Percentiles rank a stretch among this genome's conserved stretches.
These are phyloP conservation scores for Chaetomium sp. DNA, from an alignment of 2,329 filamentous ascomycete genomes.

Conservation along the genomic window DNA sequence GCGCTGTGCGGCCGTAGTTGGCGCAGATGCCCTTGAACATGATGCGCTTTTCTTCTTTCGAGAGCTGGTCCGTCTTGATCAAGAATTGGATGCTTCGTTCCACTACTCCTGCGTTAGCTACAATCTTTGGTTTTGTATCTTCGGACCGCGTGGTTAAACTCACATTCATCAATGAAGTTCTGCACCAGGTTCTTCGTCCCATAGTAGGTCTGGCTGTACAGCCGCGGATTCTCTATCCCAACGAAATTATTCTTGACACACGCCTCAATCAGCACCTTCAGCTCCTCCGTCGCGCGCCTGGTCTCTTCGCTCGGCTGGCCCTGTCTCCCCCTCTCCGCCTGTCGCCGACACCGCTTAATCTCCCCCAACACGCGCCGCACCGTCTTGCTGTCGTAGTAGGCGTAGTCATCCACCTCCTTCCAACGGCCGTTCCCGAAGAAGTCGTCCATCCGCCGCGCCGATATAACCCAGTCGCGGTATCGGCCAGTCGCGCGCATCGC, in stretches of 20 bases:
- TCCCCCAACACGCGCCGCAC: slow-evolving; percentile 71
- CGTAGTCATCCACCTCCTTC: slow-evolving; percentile 71
- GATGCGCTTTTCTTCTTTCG: slow-evolving; percentile 64
- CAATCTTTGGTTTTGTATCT: background rate
- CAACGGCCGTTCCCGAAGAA: slow-evolving; percentile 76
- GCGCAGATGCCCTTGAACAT: slow-evolving; percentile 84
- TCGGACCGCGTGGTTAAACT: slow-evolving; percentile 20
- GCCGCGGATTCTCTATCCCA: slow-evolving; percentile 81
- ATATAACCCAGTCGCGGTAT: slow-evolving; percentile 77
- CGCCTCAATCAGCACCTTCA: slow-evolving; percentile 72
- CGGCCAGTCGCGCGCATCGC: slow-evolving; percentile 64
- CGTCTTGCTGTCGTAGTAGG: slow-evolving; percentile 84
- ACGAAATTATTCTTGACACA: slow-evolving; percentile 98
- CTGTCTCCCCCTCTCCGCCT: slow-evolving; percentile 43
- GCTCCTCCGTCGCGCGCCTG: slow-evolving; percentile 60
- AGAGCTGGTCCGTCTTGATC: slow-evolving; percentile 59
- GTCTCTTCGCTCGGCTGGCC: slow-evolving; percentile 31
- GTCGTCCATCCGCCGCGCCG: slow-evolving; percentile 70
- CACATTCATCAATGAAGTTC: slow-evolving; percentile 78
- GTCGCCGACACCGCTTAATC: slow-evolving; percentile 57
- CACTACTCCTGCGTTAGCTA: slow-evolving; percentile 37
- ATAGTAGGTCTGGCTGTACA: slow-evolving; percentile 98
- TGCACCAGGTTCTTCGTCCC: slow-evolving; percentile 95
- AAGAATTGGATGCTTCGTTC: slow-evolving; percentile 63
- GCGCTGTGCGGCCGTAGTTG: slow-evolving; percentile 85